phyloP scores from a whole-genome alignment of 2,329 filamentous ascomycete species.

The Aspergillus eucalypticola region DNA sequence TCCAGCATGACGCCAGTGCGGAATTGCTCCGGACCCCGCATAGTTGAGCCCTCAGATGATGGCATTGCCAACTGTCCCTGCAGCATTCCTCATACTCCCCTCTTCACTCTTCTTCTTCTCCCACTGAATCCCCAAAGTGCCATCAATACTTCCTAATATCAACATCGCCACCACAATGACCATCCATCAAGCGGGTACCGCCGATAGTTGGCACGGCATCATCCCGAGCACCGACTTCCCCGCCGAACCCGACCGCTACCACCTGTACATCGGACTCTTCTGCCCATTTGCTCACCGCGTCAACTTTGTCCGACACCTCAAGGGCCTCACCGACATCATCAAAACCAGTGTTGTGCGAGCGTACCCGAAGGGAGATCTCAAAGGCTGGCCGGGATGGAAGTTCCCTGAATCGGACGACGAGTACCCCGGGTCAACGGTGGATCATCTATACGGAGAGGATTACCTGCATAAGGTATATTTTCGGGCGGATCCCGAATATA shows the following conservation, averaged over 20 bases:
- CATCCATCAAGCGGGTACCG: slow-evolving; percentile 26
- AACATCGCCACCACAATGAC: not conserved
- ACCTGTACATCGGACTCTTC: slow-evolving; percentile 61
- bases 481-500: slow-evolving; percentile 60
- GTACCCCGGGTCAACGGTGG: slow-evolving; percentile 61
- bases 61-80: not conserved
- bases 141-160: not conserved
- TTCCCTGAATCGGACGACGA: slow-evolving; percentile 56
- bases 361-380: slow-evolving; percentile 65
- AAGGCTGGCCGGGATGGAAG: slow-evolving; percentile 64
- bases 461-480: slow-evolving; percentile 66
- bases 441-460: slow-evolving; percentile 59
- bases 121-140: not conserved
- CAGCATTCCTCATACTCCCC: too few relatives aligned
- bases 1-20: not conserved
- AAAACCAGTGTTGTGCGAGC: slow-evolving; percentile 61
- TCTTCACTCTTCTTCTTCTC: too few relatives aligned
- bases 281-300: slow-evolving; percentile 65
- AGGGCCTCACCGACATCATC: slow-evolving; percentile 57
- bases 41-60: not conserved
- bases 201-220: slow-evolving; percentile 52
- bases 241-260: slow-evolving; percentile 55
- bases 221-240: slow-evolving; percentile 52
- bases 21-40: not conserved
- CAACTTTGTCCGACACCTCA: slow-evolving; percentile 60